Conservation (phyloP, 1,139 yeast species). For the Scheffersomyces cryptocercus region DNA sequence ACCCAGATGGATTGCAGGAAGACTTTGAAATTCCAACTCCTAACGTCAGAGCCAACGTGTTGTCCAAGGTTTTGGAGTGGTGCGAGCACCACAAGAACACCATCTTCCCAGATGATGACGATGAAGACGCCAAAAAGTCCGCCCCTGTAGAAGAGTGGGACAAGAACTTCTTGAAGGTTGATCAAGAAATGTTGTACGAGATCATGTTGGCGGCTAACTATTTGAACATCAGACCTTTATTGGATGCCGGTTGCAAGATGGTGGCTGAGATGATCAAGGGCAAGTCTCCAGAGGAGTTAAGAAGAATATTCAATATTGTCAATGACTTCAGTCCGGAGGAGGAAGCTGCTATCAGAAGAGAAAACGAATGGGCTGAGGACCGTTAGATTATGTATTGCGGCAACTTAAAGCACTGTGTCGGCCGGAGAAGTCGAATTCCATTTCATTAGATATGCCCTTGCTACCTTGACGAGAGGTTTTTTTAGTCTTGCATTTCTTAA, state of each 20-base stretch:
- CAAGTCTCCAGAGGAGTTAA: slow-evolving; percentile 93
- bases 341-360: slow-evolving; percentile 96
- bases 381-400: slow-evolving; percentile 43
- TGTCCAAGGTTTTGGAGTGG: slow-evolving; percentile 93
- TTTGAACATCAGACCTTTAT: slow-evolving; percentile 86
- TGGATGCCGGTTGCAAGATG: slow-evolving; percentile 95
- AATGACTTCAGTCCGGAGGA: slow-evolving; percentile 98
- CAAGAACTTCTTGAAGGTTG: slow-evolving; percentile 90
- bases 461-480: no score
- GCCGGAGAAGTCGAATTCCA: no score
- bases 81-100: slow-evolving; percentile 95
- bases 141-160: slow-evolving; percentile 97
- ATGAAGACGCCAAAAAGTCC: slow-evolving; percentile 71
- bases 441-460: no score
- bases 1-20: slow-evolving; percentile 59
- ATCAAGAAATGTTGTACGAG: slow-evolving; percentile 97
- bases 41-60: slow-evolving; percentile 81
- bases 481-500: no score
- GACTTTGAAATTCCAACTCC: slow-evolving; percentile 91
- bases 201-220: slow-evolving; percentile 95
- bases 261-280: slow-evolving; percentile 99
- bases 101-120: slow-evolving; percentile 68
- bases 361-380: slow-evolving; percentile 99
- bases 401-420: no score
- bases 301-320: slow-evolving; percentile 93